Conservation (phyloP, 768 basidiomycete genomes). For the Auriscalpium orientale region DNA sequence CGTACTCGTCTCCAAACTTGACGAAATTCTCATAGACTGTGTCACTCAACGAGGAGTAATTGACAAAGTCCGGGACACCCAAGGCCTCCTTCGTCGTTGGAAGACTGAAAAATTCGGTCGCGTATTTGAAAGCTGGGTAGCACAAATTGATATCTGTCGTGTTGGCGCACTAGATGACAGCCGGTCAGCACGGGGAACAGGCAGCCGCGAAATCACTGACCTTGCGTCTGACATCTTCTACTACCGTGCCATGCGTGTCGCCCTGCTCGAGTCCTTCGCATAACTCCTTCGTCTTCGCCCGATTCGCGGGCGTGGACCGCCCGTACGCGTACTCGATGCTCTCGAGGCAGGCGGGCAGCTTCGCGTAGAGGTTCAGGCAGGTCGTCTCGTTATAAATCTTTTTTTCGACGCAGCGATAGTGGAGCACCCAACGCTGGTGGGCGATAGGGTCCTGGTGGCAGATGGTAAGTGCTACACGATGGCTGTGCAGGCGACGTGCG, state of each 20-base stretch:
- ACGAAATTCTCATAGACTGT: background rate
- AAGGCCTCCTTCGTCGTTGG: background rate
- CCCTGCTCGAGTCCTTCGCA: background rate
- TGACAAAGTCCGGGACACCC: background rate
- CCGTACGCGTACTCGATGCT: background rate
- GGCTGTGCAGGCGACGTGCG: background rate
- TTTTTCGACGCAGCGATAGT: conserved; percentile 20
- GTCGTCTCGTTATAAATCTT: conserved; percentile 25
- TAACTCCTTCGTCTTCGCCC: background rate
- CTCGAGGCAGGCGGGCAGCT: conserved; percentile 22
- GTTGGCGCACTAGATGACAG: background rate
- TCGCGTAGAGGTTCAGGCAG: conserved; percentile 18
- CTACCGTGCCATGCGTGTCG: conserved; percentile 10
- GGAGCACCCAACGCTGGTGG: conserved; percentile 24
- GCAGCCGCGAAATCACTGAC: background rate
- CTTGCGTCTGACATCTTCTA: background rate
- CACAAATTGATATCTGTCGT: background rate
- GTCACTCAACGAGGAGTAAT: background rate
- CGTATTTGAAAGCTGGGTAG: background rate
- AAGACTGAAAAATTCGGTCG: background rate
- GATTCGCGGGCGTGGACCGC: background rate
- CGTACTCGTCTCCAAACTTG: background rate
- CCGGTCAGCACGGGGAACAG: too few relatives aligned
- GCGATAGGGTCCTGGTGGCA: conserved; percentile 19
- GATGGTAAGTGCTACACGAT: background rate